Percentiles rank a stretch among this genome's conserved stretches.
Evolutionary conservation across 495 filamentous ascomycete species (phyloP).

Genomic region (Hyaloscypha variabilis): DNA sequence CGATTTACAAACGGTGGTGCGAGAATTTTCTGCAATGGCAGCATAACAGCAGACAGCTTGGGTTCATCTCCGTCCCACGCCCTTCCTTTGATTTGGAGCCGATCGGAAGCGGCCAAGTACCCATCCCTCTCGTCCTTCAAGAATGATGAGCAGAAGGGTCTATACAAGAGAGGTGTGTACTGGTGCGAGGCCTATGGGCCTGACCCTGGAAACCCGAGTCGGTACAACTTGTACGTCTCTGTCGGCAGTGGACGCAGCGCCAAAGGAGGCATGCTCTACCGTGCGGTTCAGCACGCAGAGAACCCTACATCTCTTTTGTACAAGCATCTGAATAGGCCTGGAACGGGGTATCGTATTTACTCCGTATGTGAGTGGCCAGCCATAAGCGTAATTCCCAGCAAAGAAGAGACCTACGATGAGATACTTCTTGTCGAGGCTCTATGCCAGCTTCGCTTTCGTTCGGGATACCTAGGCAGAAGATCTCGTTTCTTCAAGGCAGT

Average conservation of each 20-base stretch:
- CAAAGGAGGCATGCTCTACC: neutral
- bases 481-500: neutral
- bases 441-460: neutral
- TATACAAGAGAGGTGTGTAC: neutral
- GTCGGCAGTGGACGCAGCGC: neutral
- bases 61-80: neutral
- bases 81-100: neutral
- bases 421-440: neutral
- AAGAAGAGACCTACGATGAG: neutral
- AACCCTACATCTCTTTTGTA: neutral
- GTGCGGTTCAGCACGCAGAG: neutral
- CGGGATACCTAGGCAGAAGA: neutral
- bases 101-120: neutral
- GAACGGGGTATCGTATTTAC: neutral
- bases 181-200: too few relatives aligned
- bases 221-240: too few relatives aligned
- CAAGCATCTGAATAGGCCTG: neutral
- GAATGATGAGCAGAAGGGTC: neutral
- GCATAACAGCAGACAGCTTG: neutral
- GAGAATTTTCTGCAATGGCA: neutral
- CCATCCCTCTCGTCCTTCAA: neutral
- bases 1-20: neutral
- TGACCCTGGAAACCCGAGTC: too few relatives aligned
- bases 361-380: neutral
- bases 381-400: neutral